Conservation (phyloP, 208 protist genomes). For the Acanthamoeba lenticulata region DNA sequence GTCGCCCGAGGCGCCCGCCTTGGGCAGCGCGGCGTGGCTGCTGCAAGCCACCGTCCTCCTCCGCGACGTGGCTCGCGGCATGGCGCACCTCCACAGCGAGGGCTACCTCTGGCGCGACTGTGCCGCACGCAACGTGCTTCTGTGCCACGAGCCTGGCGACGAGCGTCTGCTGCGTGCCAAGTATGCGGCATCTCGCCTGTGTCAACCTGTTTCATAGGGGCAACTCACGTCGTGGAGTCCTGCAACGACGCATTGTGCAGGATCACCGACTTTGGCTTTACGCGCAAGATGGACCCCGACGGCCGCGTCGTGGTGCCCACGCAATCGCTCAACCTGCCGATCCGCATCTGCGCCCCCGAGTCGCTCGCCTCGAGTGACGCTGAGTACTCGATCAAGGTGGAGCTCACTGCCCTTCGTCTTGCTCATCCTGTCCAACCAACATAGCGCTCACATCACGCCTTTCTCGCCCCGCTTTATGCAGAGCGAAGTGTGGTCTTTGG, state of each 20-base stretch:
- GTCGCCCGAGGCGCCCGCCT: not conserved
- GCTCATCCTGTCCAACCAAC: not conserved
- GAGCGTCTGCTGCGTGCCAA: not conserved
- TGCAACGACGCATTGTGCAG: no score
- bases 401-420: not conserved
- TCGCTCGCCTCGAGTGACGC: not conserved
- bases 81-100: slow-evolving; percentile 49
- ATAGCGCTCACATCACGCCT: not conserved
- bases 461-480: not conserved
- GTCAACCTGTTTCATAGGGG: no score
- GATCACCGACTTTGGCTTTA: slow-evolving; percentile 14
- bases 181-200: not conserved
- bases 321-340: not conserved
- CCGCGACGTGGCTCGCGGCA: slow-evolving; percentile 13
- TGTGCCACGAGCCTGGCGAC: not conserved
- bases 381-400: not conserved
- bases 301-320: not conserved
- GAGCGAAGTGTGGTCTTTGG: slow-evolving; percentile 46
- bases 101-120: slow-evolving; percentile 32
- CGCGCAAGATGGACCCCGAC: not conserved
- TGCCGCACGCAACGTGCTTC: slow-evolving; percentile 23
- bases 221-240: no score
- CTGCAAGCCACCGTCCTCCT: not conserved
- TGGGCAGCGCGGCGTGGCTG: not conserved
- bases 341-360: not conserved